Percentiles rank a stretch among this genome's conserved stretches.
phyloP scores from a whole-genome alignment of 345 rosid species.

The Melaleuca quinquenervia region DNA sequence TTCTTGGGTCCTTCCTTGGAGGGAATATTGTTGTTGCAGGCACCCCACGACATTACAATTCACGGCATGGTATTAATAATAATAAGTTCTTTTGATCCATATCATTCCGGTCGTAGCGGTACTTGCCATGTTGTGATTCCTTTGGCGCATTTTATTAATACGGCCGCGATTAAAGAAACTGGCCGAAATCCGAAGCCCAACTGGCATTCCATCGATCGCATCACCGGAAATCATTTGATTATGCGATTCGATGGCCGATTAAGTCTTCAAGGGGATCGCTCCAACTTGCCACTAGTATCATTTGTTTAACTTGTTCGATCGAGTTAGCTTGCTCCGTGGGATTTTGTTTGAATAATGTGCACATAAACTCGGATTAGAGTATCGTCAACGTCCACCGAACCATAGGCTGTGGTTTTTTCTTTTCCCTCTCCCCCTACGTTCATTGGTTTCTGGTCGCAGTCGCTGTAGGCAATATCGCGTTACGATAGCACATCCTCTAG shows the following conservation, averaged over 20 bases:
- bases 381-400: background rate
- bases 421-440: background rate
- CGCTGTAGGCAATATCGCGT: background rate
- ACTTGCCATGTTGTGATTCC: background rate
- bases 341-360: background rate
- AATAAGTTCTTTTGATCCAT: background rate
- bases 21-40: background rate
- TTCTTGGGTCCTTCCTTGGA: slow-evolving; percentile 1
- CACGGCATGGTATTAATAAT: background rate
- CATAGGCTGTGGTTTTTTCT: background rate
- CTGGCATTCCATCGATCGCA: background rate
- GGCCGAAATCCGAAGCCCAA: background rate
- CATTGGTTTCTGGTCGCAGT: background rate
- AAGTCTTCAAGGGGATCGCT: background rate
- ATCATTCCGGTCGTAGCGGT: background rate
- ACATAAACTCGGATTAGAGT: background rate
- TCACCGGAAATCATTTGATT: background rate
- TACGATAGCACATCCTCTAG: background rate
- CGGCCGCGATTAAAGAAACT: background rate
- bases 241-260: background rate
- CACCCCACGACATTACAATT: background rate
- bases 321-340: background rate
- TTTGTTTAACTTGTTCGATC: background rate
- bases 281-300: background rate
- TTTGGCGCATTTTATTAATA: background rate